Base-by-base conservation (phyloP, 495 filamentous ascomycete genomes). In the Xylaria castorea region DNA sequence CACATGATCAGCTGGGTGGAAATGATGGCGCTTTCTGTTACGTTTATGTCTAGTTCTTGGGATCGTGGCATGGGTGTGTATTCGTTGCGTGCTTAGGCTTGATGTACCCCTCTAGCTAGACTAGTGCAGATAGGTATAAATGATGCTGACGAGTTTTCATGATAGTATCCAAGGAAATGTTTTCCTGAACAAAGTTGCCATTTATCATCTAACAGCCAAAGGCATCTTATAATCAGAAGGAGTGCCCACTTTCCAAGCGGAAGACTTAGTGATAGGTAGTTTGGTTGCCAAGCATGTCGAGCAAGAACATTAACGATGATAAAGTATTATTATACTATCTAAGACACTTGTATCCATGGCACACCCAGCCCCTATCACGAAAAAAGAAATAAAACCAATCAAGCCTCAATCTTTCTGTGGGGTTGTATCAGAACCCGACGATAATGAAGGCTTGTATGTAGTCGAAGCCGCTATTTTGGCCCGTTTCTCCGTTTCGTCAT, bases 1-100 rank as follows among this genome's bases (percentile, higher is more conserved):
- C 81, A 11, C 75, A 79, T 66, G 81, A 83, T 48, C 78, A 82
- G 70, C 78, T 83, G 42, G 81, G 80, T 2, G 79, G 77, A 14
- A 79, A 80, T 38, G 70, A 30, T 38, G 80, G 81, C 16, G n/a
- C 50, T 34, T 83, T 78, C 75, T 83, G 81, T 53, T 83, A 82
- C 53, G 40, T 83, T 68, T 83, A 83, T 75, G 75, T 83, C 55
- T 83, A 68, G 50, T 57, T 27, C 22, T 25, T 14, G 20, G 1
- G 12, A 18, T 44, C 38, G 61, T 25, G n/a, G 60, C 4, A 22
- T 40, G 36, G 36, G 36, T 27, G 18, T 25, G 34, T 18, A 20
- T 6, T 27, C 5, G 20, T 42, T 16, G 11, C 48, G 9, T 20
- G 48, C 18, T 57, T 57, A 36, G 36, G 50, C 30, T 55, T 55